Conservation (phyloP, 768 basidiomycete genomes). For the Hygrophorus russula region DNA sequence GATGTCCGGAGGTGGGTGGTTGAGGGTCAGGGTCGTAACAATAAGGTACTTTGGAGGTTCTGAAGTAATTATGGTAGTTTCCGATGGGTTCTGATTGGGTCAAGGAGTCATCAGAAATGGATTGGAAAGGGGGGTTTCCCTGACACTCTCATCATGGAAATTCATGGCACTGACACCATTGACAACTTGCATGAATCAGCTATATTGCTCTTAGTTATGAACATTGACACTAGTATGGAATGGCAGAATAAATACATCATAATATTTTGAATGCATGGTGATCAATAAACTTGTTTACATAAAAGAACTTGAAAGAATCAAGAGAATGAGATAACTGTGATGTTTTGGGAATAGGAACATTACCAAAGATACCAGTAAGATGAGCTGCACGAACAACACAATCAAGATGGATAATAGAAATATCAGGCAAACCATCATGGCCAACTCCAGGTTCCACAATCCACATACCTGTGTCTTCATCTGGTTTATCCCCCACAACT, state of each 20-base stretch:
- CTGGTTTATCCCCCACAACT: neutral
- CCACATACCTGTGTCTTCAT: constrained; percentile 12
- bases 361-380: constrained; percentile 7
- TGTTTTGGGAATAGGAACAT: constrained; percentile 7
- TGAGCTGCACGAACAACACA: constrained; percentile 9
- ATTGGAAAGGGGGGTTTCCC: too few relatives aligned
- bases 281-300: constrained; percentile 14
- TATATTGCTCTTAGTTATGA: too few relatives aligned
- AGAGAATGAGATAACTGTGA: neutral
- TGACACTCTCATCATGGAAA: too few relatives aligned
- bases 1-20: too few relatives aligned
- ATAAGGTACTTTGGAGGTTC: too few relatives aligned
- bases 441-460: constrained; percentile 8
- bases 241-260: neutral
- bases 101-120: too few relatives aligned
- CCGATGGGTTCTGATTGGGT: too few relatives aligned
- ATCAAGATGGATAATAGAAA: constrained; percentile 17
- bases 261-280: constrained; percentile 9
- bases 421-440: neutral
- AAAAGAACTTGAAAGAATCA: constrained; percentile 7
- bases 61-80: too few relatives aligned
- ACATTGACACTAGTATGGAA: too few relatives aligned
- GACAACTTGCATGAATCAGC: too few relatives aligned
- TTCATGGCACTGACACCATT: too few relatives aligned
- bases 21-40: too few relatives aligned